Evolutionary conservation across 2,329 filamentous ascomycete species (phyloP).

Genomic region (Plenodomus biglobosus): DNA sequence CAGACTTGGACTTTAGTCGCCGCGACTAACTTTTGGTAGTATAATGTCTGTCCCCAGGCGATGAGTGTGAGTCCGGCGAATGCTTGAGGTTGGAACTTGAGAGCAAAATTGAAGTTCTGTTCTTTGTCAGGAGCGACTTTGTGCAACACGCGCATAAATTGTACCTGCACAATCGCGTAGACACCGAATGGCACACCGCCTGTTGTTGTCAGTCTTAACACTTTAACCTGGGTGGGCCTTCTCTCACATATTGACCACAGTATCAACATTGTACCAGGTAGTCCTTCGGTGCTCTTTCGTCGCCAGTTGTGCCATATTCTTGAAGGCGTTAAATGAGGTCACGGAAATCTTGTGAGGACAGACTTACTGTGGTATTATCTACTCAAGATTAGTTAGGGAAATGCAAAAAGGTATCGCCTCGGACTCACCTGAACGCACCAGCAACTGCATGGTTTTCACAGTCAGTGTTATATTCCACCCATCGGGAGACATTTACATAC

Average conservation of each 20-base stretch:
- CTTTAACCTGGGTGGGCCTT: neutral
- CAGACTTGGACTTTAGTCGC: no score
- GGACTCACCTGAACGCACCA: constrained; percentile 47
- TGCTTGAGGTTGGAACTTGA: constrained; percentile 58
- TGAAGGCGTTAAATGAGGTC: constrained; percentile 11
- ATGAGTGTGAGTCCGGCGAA: constrained; percentile 54
- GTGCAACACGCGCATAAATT: neutral
- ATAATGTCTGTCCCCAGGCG: constrained; percentile 56
- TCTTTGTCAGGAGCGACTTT: neutral
- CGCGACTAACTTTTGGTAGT: constrained; percentile 51
- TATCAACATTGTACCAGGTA: constrained; percentile 63
- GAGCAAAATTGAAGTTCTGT: constrained; percentile 57
- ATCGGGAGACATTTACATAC: constrained; percentile 11
- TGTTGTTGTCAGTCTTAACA: constrained; percentile 10
- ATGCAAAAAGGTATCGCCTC: neutral
- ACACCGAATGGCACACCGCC: constrained; percentile 54
- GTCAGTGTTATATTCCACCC: neutral
- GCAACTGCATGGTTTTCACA: constrained; percentile 28
- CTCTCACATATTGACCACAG: constrained; percentile 60
- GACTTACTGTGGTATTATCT: constrained; percentile 42
- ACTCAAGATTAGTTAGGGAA: constrained; percentile 13
- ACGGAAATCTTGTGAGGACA: constrained; percentile 11
- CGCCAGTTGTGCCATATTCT: constrained; percentile 65
- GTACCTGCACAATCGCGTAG: constrained; percentile 55
- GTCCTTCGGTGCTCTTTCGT: constrained; percentile 62